Base-by-base conservation (phyloP, 345 rosid species). In the Raphanus sativus region DNA sequence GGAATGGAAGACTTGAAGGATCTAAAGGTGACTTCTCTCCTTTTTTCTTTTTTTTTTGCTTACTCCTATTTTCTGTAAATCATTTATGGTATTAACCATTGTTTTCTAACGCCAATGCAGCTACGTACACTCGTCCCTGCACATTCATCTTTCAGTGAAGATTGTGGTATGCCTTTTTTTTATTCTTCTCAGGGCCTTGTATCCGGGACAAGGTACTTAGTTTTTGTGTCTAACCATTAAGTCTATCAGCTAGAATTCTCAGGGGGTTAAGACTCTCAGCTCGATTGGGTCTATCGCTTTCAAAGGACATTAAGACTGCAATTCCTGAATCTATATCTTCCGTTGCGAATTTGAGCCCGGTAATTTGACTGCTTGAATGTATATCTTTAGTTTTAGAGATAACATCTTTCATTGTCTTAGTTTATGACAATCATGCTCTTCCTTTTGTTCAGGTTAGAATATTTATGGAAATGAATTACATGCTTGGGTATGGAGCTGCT, bases 401-500 rank as follows among this genome's bases (percentile, higher is more conserved):
- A 17, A 45, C 45, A 10, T 36, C 17, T 67, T 62, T 42, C n/a
- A 45, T 55, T 50, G 59, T 33, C 55, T 38, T 52, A 59, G 75
- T 65, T 77, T 6, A 64, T 82, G 65, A 64, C 8, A 50, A 62
- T 74, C 77, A 30, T 69, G 50, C 58, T 81, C 65, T 82, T 26
- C 73, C 54, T 79, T 36, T 76, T 74, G 67, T 80, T 80, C 90
- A 95, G 99, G 55, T 63, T 82, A 88, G 98, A 80, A 33, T 92
- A 83, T 82, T 89, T 88, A 38, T 95, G 99, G 99, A 95, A 73
- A 15, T 92, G 65, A 89, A 95, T 84, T 89, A 91, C 86, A 89
- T 95, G 98, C 82, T 92, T 68, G 87, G 91, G 2, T 95, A 92
- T 83, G 98, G 99, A 84, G 96, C 98, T 81, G 94, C 98, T 60